Evolutionary conservation across 805 yeast species (phyloP).

Genomic region (Starmerella geochares): DNA sequence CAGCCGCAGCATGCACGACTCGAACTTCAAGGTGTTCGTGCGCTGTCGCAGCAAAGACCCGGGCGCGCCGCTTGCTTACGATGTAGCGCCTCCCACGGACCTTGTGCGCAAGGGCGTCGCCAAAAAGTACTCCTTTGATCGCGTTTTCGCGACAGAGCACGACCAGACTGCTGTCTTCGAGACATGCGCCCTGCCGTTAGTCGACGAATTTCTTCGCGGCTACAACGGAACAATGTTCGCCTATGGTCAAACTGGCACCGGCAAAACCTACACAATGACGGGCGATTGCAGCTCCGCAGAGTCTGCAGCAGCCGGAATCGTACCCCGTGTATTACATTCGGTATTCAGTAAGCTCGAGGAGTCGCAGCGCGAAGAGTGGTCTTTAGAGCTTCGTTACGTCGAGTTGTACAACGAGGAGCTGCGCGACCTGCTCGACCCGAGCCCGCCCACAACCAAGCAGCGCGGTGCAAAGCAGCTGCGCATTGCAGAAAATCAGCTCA

Average conservation of each 20-base stretch:
- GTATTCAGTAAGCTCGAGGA: slow-evolving; percentile 43
- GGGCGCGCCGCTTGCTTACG: not conserved
- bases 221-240: slow-evolving; percentile 69
- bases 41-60: slow-evolving; percentile 11
- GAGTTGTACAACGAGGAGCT: slow-evolving; percentile 84
- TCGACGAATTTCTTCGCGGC: slow-evolving; percentile 49
- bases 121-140: slow-evolving; percentile 63
- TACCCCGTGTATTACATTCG: slow-evolving; percentile 48
- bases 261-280: slow-evolving; percentile 66
- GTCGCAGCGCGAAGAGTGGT: slow-evolving; percentile 23
- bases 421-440: slow-evolving; percentile 49
- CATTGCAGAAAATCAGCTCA: slow-evolving; percentile 44
- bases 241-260: slow-evolving; percentile 89
- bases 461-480: slow-evolving; percentile 40
- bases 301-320: slow-evolving; percentile 43
- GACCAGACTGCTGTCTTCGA: slow-evolving; percentile 60
- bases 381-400: slow-evolving; percentile 63
- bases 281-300: slow-evolving; percentile 45
- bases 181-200: slow-evolving; percentile 52
- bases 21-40: slow-evolving; percentile 18
- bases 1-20: slow-evolving; percentile 2
- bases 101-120: slow-evolving; percentile 16
- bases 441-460: slow-evolving; percentile 20
- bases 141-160: slow-evolving; percentile 72
- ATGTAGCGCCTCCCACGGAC: not conserved